phyloP scores from a whole-genome alignment of 164 flowering plant species.

The Annona squamosa region DNA sequence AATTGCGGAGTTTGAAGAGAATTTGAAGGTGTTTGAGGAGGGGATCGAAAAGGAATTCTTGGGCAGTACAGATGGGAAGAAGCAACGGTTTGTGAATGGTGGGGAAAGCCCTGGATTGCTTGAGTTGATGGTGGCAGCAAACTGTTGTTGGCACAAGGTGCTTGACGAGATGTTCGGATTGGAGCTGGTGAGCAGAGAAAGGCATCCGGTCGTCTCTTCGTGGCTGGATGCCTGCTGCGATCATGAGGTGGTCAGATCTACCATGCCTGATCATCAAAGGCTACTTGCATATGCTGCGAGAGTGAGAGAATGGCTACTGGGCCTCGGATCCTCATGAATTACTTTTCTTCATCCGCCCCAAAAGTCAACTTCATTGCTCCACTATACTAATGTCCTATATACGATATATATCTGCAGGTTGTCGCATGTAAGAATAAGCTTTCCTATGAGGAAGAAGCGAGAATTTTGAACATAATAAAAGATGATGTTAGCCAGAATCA shows the following conservation, averaged over 20 bases:
- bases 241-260: not conserved
- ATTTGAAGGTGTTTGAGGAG: conserved; percentile 22
- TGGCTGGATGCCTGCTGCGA: not conserved
- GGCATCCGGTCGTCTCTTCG: not conserved
- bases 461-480: too few relatives aligned
- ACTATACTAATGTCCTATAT: too few relatives aligned
- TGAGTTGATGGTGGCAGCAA: not conserved
- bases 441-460: too few relatives aligned
- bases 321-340: too few relatives aligned
- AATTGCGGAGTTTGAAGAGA: conserved; percentile 15
- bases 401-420: too few relatives aligned
- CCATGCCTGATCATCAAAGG: not conserved
- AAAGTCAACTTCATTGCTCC: too few relatives aligned
- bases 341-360: too few relatives aligned
- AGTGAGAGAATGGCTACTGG: not conserved
- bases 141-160: not conserved
- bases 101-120: not conserved
- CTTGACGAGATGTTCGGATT: not conserved
- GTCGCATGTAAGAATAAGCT: too few relatives aligned
- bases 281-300: not conserved
- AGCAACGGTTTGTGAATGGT: conserved; percentile 1
- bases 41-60: conserved; percentile 9
- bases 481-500: too few relatives aligned
- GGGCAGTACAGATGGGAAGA: conserved; percentile 1
- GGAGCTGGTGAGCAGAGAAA: not conserved